Evolutionary conservation across 352 stramenopile genomes (phyloP).

Genomic region (Stephanocyclus meneghinianus): DNA sequence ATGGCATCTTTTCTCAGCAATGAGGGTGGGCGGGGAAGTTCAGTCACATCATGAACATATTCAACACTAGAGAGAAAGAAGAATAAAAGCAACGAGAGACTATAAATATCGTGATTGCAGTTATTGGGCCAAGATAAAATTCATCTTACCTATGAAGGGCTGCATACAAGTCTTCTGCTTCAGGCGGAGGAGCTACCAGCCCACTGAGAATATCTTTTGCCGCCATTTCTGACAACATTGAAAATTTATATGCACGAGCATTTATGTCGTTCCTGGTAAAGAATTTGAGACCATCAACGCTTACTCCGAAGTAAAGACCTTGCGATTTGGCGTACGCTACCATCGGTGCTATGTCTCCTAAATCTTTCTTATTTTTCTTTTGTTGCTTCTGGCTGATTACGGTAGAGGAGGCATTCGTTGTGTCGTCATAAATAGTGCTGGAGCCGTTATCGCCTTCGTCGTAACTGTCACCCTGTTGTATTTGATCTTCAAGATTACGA

Average conservation of each 20-base stretch:
- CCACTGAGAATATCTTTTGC: constrained; percentile 79
- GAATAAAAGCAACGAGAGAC: background rate
- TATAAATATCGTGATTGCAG: background rate
- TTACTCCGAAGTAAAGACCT: constrained; percentile 91
- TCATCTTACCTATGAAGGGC: constrained; percentile 60
- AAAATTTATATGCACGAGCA: constrained; percentile 89
- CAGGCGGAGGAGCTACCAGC: constrained; percentile 82
- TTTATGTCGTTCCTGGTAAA: constrained; percentile 91
- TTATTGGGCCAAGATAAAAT: background rate
- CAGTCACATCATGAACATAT: constrained; percentile 74
- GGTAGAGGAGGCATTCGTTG: constrained; percentile 35
- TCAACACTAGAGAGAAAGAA: constrained; percentile 51
- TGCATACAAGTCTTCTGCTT: constrained; percentile 78
- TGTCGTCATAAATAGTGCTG: constrained; percentile 53
- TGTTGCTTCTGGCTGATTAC: constrained; percentile 12
- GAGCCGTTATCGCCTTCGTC: constrained; percentile 58
- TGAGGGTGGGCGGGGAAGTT: constrained; percentile 63
- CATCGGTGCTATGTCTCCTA: constrained; percentile 85
- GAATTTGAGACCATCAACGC: constrained; percentile 89
- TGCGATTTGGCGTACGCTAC: constrained; percentile 92
- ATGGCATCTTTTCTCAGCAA: constrained; percentile 60
- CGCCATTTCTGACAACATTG: constrained; percentile 52
- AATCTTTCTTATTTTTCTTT: constrained; percentile 35
- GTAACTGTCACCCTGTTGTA: constrained; percentile 38
- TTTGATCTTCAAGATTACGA: constrained; percentile 38